Conservation (phyloP, 768 basidiomycete species). For the Pulveroboletus sp. region DNA sequence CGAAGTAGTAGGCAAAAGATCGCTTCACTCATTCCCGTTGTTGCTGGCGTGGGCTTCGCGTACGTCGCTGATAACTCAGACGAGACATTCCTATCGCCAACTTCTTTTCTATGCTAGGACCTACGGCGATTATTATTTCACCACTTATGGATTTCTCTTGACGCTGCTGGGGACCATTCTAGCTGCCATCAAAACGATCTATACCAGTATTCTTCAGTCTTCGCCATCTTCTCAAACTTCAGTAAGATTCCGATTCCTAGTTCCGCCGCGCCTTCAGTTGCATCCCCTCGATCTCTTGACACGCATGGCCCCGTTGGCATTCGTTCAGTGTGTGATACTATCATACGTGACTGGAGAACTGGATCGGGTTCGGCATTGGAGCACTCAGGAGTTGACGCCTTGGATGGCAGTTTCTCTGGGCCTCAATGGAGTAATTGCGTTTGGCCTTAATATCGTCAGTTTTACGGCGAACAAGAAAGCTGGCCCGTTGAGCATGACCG, state of each 20-base stretch:
- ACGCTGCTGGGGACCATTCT: conserved; percentile 88
- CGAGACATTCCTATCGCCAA: not conserved
- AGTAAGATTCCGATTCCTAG: conserved; percentile 18
- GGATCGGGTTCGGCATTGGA: conserved; percentile 48
- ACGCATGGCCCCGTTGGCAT: conserved; percentile 88
- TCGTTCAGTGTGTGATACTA: conserved; percentile 77
- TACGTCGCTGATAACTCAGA: conserved; percentile 31
- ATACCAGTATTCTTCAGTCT: conserved; percentile 78
- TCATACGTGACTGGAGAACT: conserved; percentile 82
- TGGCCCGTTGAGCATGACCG: conserved; percentile 86
- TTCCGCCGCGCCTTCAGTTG: conserved; percentile 37
- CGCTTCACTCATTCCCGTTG: conserved; percentile 75
- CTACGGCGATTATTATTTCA: conserved; percentile 94
- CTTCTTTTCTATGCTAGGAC: conserved; percentile 48
- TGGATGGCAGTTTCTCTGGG: conserved; percentile 50
- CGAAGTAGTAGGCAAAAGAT: conserved; percentile 59
- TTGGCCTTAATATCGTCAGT: conserved; percentile 88
- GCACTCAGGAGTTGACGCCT: conserved; percentile 35
- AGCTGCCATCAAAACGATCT: conserved; percentile 90
- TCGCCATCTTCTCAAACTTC: conserved; percentile 21
- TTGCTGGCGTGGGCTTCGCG: conserved; percentile 89
- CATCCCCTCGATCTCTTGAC: conserved; percentile 85
- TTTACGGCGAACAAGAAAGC: conserved; percentile 95
- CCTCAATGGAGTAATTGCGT: conserved; percentile 83
- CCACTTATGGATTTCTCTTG: conserved; percentile 74